phyloP scores from a whole-genome alignment of 257 asterid genomes.

The Craterostigma plantagineum region DNA sequence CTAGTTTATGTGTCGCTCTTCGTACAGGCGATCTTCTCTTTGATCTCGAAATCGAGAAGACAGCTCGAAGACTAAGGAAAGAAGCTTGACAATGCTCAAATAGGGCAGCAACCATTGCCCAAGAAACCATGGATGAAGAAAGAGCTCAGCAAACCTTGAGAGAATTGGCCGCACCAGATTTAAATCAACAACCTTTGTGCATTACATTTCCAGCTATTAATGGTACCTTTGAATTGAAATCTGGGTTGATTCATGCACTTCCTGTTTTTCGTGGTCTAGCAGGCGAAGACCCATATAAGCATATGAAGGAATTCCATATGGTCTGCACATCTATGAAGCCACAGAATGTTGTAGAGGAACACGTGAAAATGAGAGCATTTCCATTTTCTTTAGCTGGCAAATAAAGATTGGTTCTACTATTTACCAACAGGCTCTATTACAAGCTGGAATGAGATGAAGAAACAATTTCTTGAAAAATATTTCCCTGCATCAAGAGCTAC shows the following conservation, averaged over 20 bases:
- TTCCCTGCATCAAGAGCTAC: background rate
- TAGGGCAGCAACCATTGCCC: background rate
- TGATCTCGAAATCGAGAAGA: too few relatives aligned
- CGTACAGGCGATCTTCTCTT: too few relatives aligned
- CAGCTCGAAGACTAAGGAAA: too few relatives aligned
- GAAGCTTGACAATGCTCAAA: too few relatives aligned
- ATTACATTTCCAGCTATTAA: background rate
- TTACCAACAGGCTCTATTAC: background rate
- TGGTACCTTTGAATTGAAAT: background rate
- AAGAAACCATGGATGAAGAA: background rate
- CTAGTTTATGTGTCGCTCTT: too few relatives aligned
- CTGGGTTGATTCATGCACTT: background rate
- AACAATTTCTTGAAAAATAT: background rate
- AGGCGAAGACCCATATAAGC: background rate
- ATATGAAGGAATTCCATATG: background rate
- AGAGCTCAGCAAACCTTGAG: background rate
- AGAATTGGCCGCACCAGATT: background rate
- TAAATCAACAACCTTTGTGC: background rate
- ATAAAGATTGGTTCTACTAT: background rate
- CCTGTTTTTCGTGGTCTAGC: background rate
- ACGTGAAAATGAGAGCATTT: background rate
- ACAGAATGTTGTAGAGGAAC: background rate
- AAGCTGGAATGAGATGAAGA: conserved; percentile 1
- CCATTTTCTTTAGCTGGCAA: background rate
- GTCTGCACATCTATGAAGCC: conserved; percentile 2